Base-by-base conservation (phyloP, 768 basidiomycete genomes). In the Pleurotus eryngii region DNA sequence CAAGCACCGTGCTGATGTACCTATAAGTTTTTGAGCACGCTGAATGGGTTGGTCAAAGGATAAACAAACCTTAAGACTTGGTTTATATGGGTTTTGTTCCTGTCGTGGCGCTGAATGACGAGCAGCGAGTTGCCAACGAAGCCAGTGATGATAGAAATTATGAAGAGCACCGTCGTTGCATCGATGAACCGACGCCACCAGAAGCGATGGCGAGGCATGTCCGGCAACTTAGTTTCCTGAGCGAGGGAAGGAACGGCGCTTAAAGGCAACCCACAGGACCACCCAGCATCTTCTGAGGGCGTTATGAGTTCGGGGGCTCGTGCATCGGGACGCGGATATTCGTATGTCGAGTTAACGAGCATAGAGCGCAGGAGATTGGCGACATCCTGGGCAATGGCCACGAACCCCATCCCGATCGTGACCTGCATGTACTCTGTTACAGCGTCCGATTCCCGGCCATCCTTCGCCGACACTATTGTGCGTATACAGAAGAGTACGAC, bases 161-260 rank as follows among this genome's bases (percentile, higher is more conserved):
- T 26, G 50, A 66, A 69, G 6, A 61, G 37, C 2, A 70, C 18
- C 4, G 37, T 37, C 8, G 65, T 61, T 5, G 51, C 58, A 46
- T 65, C 65, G 24, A 60, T 59, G 51, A 68, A 66, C 22, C 69
- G 66, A 45, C 73, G 71, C 60, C 68, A 68, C 63, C 66, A 64
- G 39, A 60, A 64, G 9, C 72, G 66, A 35, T 62, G 60, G 5
- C 62, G 61, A 8, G 70, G 69, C 26, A 70, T 63, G 42, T 71
- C 72, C 18, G 59, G 15, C 39, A n/a, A 22, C 12, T 42, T 57
- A 49, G 17, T 30, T 43, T 47, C 49, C 14, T n/a, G 45, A 17
- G 54, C 51, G 57, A 43, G 58, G 45, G 24, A 60, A 56, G 53
- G 48, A 18, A 24, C 56, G 46, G 49, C 58, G 45, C 49, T 35